Percentiles rank a stretch among this genome's conserved stretches.
Conservation (phyloP, 2,329 filamentous ascomycete genomes). For the Plenodomus tracheiphilus region DNA sequence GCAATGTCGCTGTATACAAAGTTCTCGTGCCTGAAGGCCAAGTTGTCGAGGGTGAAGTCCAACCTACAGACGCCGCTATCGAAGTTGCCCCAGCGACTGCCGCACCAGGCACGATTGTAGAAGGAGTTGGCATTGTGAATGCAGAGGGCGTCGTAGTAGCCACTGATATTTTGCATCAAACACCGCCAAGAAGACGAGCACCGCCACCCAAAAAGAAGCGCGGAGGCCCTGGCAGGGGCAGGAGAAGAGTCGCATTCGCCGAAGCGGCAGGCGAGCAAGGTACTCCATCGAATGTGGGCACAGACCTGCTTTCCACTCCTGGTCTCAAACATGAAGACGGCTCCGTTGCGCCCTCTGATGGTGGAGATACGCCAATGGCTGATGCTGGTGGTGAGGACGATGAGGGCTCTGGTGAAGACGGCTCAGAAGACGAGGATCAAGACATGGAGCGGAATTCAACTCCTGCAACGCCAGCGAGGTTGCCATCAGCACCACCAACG, state of each 20-base stretch:
- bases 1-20: slow-evolving; percentile 82
- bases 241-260: slow-evolving; percentile 69
- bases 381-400: slow-evolving; percentile 49
- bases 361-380: slow-evolving; percentile 45
- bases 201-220: slow-evolving; percentile 84
- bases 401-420: slow-evolving; percentile 54
- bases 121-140: slow-evolving; percentile 63
- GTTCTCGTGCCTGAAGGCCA: slow-evolving; percentile 81
- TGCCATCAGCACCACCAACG: slow-evolving; percentile 12
- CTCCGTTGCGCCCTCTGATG: slow-evolving; percentile 40
- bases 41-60: slow-evolving; percentile 78
- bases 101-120: slow-evolving; percentile 62
- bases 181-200: slow-evolving; percentile 64
- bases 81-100: slow-evolving; percentile 51
- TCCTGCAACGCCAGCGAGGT: slow-evolving; percentile 40
- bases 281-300: slow-evolving; percentile 27
- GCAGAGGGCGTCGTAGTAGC: slow-evolving; percentile 63
- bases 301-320: slow-evolving; percentile 30
- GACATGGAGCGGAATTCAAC: slow-evolving; percentile 54
- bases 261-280: slow-evolving; percentile 48
- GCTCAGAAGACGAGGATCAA: slow-evolving; percentile 51
- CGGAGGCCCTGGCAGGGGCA: slow-evolving; percentile 78
- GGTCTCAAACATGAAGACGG: slow-evolving; percentile 47
- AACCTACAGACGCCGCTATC: slow-evolving; percentile 57
- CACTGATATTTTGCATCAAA: slow-evolving; percentile 49